phyloP scores from a whole-genome alignment of 805 yeast genomes.

The Candida suzukii region DNA sequence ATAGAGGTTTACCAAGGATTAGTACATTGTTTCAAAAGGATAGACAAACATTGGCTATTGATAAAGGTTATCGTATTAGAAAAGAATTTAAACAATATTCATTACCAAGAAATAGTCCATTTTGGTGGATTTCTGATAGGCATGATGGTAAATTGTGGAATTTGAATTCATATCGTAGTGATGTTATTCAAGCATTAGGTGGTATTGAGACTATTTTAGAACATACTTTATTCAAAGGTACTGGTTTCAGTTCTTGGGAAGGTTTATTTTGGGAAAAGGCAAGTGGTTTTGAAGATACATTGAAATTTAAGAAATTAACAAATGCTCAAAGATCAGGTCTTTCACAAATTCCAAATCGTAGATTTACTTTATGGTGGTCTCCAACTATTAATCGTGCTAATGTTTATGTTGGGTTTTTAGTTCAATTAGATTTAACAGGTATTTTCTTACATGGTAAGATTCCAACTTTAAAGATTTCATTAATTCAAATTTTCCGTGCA shows the following conservation, averaged over 20 bases:
- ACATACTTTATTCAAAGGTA: slow-evolving; percentile 91
- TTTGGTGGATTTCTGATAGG: slow-evolving; percentile 92
- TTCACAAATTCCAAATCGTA: slow-evolving; percentile 94
- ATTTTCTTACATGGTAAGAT: slow-evolving; percentile 96
- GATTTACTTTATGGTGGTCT: slow-evolving; percentile 99
- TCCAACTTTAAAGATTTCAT: slow-evolving; percentile 91
- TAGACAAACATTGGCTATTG: slow-evolving; percentile 88
- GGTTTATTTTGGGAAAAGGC: slow-evolving; percentile 98
- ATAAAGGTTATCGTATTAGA: slow-evolving; percentile 85
- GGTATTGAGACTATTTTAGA: slow-evolving; percentile 95
- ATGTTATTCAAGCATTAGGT: slow-evolving; percentile 94
- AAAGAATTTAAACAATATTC: slow-evolving; percentile 71
- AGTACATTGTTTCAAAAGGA: slow-evolving; percentile 94
- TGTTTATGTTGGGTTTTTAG: slow-evolving; percentile 95
- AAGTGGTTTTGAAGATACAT: slow-evolving; percentile 92
- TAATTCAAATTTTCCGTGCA: slow-evolving; percentile 94
- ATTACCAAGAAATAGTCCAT: slow-evolving; percentile 70
- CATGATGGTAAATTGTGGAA: slow-evolving; percentile 98
- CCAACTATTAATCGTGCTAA: slow-evolving; percentile 98
- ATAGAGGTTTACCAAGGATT: slow-evolving; percentile 93
- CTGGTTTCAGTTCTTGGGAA: slow-evolving; percentile 98
- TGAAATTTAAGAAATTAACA: slow-evolving; percentile 90
- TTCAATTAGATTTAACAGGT: slow-evolving; percentile 93
- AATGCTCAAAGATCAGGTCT: slow-evolving; percentile 97
- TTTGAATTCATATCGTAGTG: slow-evolving; percentile 84